Evolutionary conservation across 2,329 filamentous ascomycete genomes (phyloP), one percentile per base, ranked within the genome.

Genomic region (Cercospora janseana): DNA sequence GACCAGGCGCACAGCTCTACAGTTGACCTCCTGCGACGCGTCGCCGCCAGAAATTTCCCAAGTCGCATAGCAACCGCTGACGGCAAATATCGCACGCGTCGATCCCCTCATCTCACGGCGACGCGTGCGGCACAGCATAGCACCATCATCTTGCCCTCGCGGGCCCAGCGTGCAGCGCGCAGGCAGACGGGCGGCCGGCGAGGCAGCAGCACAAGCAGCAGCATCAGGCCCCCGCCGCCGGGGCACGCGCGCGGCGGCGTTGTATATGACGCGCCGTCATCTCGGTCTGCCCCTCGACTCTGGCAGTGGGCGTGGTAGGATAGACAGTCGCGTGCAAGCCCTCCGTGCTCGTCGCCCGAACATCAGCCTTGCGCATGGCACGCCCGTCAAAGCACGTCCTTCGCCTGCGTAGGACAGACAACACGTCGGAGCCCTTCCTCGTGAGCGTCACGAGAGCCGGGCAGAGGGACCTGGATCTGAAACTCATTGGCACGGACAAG

Each of bases 401-500:
- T 46, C 79, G 80, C 54, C 72, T 88, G 56, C 72, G 77, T 51
- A 76, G 82, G 58, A 77, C 77, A 42, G 66, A 68, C 56, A 46
- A 52, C 43, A 43, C 56, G 43, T 51, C 55, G 24, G 51, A 61
- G 35, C 54, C 78, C 56, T 75, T 88, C 23, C 74, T 90, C 16
- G 63, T 87, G 13, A 77, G 86, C 60, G 77, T 83, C 49, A 72
- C 73, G 2, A 70, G 77, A 16, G 65, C 75, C 68, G 65, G 73
- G n/a, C 27, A 75, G 74, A 50, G 57, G 23, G 75, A 77, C 1
- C 70, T 89, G 23, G 83, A 88, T 66, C 67, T 87, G 38, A 82
- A 81, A 63, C 68, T 90, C 23, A 74, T 85, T 26, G 86, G 79
- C 26, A 88, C 85, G 23, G 86, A 90, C 61, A 80, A 81, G 47